Evolutionary conservation across 805 yeast genomes (phyloP).

Genomic region (Zygoascus tannicola): DNA sequence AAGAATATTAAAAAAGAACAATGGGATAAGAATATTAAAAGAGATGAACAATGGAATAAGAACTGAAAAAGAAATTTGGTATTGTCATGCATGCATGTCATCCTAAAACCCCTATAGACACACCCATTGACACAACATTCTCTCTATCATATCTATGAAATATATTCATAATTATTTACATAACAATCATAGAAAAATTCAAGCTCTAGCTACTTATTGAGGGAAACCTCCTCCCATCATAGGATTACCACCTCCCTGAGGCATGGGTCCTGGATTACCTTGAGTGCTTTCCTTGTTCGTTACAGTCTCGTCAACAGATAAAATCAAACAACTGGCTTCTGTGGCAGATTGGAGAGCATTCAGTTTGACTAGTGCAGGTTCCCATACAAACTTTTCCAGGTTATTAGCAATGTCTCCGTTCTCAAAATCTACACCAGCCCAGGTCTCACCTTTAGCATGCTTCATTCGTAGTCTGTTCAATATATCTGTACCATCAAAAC

Average conservation of each 20-base stretch:
- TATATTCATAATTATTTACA: no score
- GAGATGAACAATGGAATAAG: no score
- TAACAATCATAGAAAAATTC: no score
- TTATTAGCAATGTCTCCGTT: constrained; percentile 75
- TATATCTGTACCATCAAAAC: constrained; percentile 93
- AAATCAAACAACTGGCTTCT: constrained; percentile 87
- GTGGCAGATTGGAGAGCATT: constrained; percentile 95
- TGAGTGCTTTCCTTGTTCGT: constrained; percentile 33
- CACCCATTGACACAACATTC: no score
- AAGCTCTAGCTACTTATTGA: constrained; percentile 4
- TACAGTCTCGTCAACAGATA: constrained; percentile 90
- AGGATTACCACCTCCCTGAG: constrained; percentile 18
- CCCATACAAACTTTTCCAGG: constrained; percentile 88
- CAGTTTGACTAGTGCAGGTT: constrained; percentile 86
- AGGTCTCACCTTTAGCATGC: constrained; percentile 85
- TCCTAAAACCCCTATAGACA: no score
- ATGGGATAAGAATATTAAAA: no score
- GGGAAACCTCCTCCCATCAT: constrained; percentile 15
- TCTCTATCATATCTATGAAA: no score
- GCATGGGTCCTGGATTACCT: constrained; percentile 26
- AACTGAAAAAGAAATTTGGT: no score
- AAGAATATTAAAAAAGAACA: no score
- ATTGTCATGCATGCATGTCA: no score
- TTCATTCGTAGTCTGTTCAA: constrained; percentile 84
- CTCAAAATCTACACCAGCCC: constrained; percentile 91